Conservation (phyloP, 148 eudicot species). For the Cornus florida region DNA sequence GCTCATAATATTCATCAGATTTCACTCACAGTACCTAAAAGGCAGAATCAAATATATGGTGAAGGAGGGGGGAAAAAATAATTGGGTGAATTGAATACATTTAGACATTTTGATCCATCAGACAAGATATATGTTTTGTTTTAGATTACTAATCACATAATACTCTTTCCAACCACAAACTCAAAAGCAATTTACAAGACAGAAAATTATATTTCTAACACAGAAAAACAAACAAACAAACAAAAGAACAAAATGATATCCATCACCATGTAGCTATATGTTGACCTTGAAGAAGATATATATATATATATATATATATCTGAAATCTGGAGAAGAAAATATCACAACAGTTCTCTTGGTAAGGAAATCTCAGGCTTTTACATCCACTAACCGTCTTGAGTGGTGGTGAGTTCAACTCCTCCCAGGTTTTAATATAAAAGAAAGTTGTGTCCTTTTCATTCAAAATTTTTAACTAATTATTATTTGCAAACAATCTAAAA, state of each 20-base stretch:
- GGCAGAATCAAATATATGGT: neutral
- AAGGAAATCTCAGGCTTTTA: constrained; percentile 27
- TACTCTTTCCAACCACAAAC: neutral
- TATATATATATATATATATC: neutral
- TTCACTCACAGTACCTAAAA: neutral
- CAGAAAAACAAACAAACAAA: neutral
- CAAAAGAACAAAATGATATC: neutral
- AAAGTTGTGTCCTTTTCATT: constrained; percentile 15
- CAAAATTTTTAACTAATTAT: constrained; percentile 1
- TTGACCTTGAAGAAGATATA: constrained; percentile 3
- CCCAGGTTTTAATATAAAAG: constrained; percentile 8
- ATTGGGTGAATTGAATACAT: neutral
- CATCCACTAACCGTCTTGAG: constrained; percentile 32
- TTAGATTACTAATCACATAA: neutral
- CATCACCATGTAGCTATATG: neutral
- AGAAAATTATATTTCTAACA: constrained; percentile 1
- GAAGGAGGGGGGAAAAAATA: neutral
- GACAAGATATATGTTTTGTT: neutral
- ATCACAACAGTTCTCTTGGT: constrained; percentile 30
- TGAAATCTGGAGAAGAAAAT: constrained; percentile 12
- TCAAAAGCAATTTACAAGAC: neutral
- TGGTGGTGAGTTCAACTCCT: constrained; percentile 28
- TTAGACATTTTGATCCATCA: neutral
- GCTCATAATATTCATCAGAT: neutral
- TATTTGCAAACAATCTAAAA: constrained; percentile 17